Base-by-base conservation (phyloP, 2,329 filamentous ascomycete species). In the Blumeriella jaapii region DNA sequence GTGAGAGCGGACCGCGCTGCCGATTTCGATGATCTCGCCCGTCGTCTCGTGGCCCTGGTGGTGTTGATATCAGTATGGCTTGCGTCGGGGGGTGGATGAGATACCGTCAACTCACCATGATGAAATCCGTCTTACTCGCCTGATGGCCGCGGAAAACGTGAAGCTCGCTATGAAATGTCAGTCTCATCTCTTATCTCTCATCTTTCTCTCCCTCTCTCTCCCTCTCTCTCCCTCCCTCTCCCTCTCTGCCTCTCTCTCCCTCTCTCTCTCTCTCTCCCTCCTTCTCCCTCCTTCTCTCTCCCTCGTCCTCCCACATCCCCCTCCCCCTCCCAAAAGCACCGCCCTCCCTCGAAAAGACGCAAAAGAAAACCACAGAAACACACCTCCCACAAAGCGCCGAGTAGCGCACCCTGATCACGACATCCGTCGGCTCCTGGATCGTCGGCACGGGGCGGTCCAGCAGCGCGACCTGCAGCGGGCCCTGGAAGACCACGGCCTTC, bases 381-480 rank as follows among this genome's bases (percentile, higher is more conserved):
- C n/a, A 87, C 83, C 82, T 89, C 55, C 87, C 87, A 56, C 87
- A 95, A 19, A 95, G 68, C 11, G 84, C 87, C 16, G 85, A 82
- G 49, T 82, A 82, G 41, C 74, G 69, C 13, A 93, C 83, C 57
- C 84, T 87, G 53, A 94, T 74, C 47, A 94, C 77, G 39, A 89
- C 71, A 55, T 94, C 87, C 38, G 68, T 71, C 5, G 73, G 67
- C 40, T 82, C 67, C 49, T 78, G 66, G 44, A 94, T 68, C 47
- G 73, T 70, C 1, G 87, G 87, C 9, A 89, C 68, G 0, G 85
- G 85, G 13, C 83, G 71, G 40, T 91, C 74, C 60, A 93, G 80
- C 36, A 95, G 31, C 14, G 34, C 27, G 7, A 53, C 44, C 15
- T 52, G 39, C 9, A 51, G 28, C 6, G 39, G 45, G 4, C 80